phyloP scores from a whole-genome alignment of 352 stramenopile genomes.

The Phytophthora citrophthora region DNA sequence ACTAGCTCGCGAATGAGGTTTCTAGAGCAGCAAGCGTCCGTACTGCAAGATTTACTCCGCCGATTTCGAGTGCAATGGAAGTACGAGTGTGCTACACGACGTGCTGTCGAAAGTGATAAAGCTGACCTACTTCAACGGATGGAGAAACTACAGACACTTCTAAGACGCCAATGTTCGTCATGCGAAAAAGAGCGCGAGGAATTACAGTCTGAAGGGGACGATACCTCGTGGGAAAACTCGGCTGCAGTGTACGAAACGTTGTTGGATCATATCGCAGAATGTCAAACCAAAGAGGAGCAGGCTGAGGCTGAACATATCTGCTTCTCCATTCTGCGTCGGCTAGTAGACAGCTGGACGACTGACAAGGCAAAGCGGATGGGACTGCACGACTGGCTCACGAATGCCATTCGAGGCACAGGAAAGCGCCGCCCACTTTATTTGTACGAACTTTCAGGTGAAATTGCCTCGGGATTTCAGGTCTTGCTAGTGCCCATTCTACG shows the following conservation, averaged over 20 bases:
- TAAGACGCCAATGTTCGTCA: slow-evolving; percentile 36
- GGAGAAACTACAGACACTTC: slow-evolving; percentile 37
- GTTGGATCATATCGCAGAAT: slow-evolving; percentile 29
- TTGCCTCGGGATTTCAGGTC: slow-evolving; percentile 66
- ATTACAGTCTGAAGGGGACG: slow-evolving; percentile 38
- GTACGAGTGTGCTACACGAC: slow-evolving; percentile 42
- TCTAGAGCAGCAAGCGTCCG: slow-evolving; percentile 54
- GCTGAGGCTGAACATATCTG: slow-evolving; percentile 58
- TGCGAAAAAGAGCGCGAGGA: slow-evolving; percentile 38
- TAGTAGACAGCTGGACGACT: slow-evolving; percentile 72
- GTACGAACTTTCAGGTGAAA: slow-evolving; percentile 63
- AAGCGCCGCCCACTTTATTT: slow-evolving; percentile 62
- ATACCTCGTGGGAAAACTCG: slow-evolving; percentile 49
- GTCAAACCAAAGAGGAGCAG: slow-evolving; percentile 42
- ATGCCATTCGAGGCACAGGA: slow-evolving; percentile 61
- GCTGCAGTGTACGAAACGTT: slow-evolving; percentile 52
- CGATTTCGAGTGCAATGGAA: slow-evolving; percentile 63
- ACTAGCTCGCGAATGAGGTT: slow-evolving; percentile 42
- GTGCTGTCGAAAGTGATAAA: slow-evolving; percentile 49
- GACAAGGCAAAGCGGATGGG: slow-evolving; percentile 78
- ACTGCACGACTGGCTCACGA: slow-evolving; percentile 78
- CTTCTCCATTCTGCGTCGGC: slow-evolving; percentile 61
- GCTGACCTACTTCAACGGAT: slow-evolving; percentile 45
- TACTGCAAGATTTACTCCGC: slow-evolving; percentile 58
- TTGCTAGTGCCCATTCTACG: slow-evolving; percentile 66